phyloP scores from a whole-genome alignment of 495 filamentous ascomycete species.

The Umbilicaria muhlenbergii region DNA sequence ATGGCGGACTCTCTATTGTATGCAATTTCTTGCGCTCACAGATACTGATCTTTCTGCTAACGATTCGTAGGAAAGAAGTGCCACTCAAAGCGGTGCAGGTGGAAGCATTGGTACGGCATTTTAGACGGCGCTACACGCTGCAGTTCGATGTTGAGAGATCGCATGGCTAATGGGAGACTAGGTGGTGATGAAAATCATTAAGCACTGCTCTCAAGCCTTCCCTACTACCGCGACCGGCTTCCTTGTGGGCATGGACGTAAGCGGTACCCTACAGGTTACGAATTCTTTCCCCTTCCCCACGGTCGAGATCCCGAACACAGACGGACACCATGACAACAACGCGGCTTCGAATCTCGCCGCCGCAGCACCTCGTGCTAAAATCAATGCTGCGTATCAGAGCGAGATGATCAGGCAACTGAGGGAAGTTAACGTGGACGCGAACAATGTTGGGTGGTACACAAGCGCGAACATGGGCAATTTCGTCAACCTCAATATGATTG shows the following conservation, averaged over 20 bases:
- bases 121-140: slow-evolving; percentile 6
- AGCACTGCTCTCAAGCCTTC: slow-evolving; percentile 75
- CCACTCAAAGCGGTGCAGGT: slow-evolving; percentile 69
- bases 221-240: slow-evolving; percentile 82
- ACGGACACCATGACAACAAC: slow-evolving; percentile 64
- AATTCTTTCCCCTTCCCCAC: slow-evolving; percentile 92
- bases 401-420: slow-evolving; percentile 95
- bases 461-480: slow-evolving; percentile 99
- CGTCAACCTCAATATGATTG: slow-evolving; percentile 82
- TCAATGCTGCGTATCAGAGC: slow-evolving; percentile 75
- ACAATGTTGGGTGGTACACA: slow-evolving; percentile 97
- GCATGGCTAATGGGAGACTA: slow-evolving; percentile 22
- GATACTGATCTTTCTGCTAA: background rate
- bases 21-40: too few species aligned
- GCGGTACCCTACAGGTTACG: slow-evolving; percentile 72
- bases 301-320: slow-evolving; percentile 51
- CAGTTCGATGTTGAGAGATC: slow-evolving; percentile 5
- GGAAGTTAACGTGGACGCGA: slow-evolving; percentile 96
- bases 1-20: too few species aligned
- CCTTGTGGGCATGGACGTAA: slow-evolving; percentile 82
- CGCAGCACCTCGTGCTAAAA: slow-evolving; percentile 80
- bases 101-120: slow-evolving; percentile 53
- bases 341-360: slow-evolving; percentile 61
- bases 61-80: slow-evolving; percentile 33
- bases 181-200: slow-evolving; percentile 96